These are phyloP conservation scores for Taphrina confusa DNA, from an alignment of 1,139 yeast species.

Conservation along the genomic window DNA sequence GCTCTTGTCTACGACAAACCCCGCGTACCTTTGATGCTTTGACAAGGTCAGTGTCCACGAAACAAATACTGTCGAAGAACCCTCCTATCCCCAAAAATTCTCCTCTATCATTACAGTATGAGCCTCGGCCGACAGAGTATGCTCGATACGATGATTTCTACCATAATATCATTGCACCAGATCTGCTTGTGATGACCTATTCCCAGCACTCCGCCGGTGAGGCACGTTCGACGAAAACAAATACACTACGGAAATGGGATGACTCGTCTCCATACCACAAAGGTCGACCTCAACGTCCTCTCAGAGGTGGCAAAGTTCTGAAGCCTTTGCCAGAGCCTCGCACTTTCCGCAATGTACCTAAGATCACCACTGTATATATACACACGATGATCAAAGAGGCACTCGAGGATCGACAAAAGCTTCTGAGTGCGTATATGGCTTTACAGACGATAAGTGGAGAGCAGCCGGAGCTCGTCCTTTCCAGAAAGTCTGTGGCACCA, in stretches of 20 bases:
- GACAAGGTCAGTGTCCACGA: slow-evolving; percentile 14
- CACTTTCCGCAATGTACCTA: slow-evolving; percentile 68
- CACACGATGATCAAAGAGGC: slow-evolving; percentile 80
- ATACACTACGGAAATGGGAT: slow-evolving; percentile 81
- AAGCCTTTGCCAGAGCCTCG: slow-evolving; percentile 73
- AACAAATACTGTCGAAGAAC: slow-evolving; percentile 27
- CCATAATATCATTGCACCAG: slow-evolving; percentile 68
- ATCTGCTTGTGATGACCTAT: slow-evolving; percentile 74
- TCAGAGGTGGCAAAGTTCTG: slow-evolving; percentile 56
- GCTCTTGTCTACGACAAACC: neutral
- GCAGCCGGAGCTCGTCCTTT: slow-evolving; percentile 71
- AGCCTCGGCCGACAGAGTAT: slow-evolving; percentile 25
- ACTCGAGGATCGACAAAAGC: slow-evolving; percentile 68
- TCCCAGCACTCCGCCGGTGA: slow-evolving; percentile 52
- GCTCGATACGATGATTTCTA: slow-evolving; percentile 74
- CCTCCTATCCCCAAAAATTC: slow-evolving; percentile 22
- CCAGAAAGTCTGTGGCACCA: slow-evolving; percentile 76
- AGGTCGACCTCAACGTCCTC: slow-evolving; percentile 62
- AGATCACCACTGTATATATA: slow-evolving; percentile 62
- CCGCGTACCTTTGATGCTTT: neutral
- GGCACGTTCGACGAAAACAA: slow-evolving; percentile 55
- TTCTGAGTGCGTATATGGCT: slow-evolving; percentile 76
- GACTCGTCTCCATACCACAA: slow-evolving; percentile 85
- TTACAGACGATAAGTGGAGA: slow-evolving; percentile 91
- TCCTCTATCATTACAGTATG: slow-evolving; percentile 23